Conservation (phyloP, 2,329 filamentous ascomycete genomes). For the Fusarium pseudocircinatum region DNA sequence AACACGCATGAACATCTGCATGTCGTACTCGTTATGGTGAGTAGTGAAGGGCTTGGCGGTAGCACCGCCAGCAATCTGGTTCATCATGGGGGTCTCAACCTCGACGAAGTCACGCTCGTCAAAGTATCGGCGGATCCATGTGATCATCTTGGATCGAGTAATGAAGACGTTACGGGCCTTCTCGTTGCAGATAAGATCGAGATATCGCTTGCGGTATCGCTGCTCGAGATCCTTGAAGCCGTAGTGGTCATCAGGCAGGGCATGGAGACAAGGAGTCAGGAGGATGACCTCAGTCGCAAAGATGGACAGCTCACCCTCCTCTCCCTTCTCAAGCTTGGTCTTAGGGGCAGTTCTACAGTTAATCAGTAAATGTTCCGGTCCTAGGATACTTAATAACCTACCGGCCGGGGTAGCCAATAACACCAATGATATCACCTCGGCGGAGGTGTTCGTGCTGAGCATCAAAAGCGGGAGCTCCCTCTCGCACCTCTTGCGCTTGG, state of each 20-base stretch:
- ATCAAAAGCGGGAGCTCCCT: conserved; percentile 75
- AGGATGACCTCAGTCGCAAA: conserved; percentile 88
- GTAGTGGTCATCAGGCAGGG: conserved; percentile 82
- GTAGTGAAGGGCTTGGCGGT: conserved; percentile 94
- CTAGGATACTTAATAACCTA: conserved; percentile 17
- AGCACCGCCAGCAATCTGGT: conserved; percentile 92
- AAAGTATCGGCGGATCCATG: conserved; percentile 88
- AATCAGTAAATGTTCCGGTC: conserved; percentile 19
- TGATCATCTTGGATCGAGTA: conserved; percentile 86
- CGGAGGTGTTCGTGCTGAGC: conserved; percentile 90
- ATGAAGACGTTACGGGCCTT: conserved; percentile 83
- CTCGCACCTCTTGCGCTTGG: conserved; percentile 80
- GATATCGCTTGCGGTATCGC: conserved; percentile 90
- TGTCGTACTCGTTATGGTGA: conserved; percentile 94
- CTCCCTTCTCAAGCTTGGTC: conserved; percentile 82
- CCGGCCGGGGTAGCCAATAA: conserved; percentile 44
- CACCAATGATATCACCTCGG: conserved; percentile 90
- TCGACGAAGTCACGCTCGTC: conserved; percentile 89
- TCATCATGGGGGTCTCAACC: conserved; percentile 98
- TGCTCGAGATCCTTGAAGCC: conserved; percentile 96
- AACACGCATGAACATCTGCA: conserved; percentile 94
- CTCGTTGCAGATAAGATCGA: conserved; percentile 98
- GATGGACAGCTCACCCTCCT: conserved; percentile 85
- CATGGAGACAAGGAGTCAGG: conserved; percentile 87
- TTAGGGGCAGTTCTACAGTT: conserved; percentile 80